phyloP scores from a whole-genome alignment of 805 yeast species.

The Yamadazyma phyllophila region DNA sequence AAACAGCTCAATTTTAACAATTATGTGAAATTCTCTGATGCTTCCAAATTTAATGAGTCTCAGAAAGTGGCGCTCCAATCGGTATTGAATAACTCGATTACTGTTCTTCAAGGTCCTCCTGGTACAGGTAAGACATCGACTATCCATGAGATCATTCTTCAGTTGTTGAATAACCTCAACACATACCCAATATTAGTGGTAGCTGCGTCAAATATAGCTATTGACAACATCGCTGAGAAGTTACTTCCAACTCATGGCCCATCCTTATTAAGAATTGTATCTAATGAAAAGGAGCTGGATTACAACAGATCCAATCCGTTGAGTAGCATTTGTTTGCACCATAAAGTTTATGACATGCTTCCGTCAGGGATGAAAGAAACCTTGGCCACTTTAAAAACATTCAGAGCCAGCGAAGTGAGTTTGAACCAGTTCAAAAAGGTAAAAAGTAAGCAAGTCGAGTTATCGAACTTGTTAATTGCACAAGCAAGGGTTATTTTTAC shows the following conservation, averaged over 20 bases:
- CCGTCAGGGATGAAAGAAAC: constrained; percentile 45
- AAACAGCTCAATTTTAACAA: constrained; percentile 58
- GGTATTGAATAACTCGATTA: constrained; percentile 48
- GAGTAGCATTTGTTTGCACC: constrained; percentile 61
- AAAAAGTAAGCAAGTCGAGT: constrained; percentile 41
- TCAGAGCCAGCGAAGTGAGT: constrained; percentile 34
- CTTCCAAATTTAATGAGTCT: constrained; percentile 50
- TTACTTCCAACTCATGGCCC: constrained; percentile 49
- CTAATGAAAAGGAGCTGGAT: constrained; percentile 60
- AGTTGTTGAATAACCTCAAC: constrained; percentile 52
- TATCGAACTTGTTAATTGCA: constrained; percentile 50
- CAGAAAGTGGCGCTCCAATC: constrained; percentile 57
- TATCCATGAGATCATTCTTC: constrained; percentile 45
- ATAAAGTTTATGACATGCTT: constrained; percentile 51
- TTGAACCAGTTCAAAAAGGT: constrained; percentile 51
- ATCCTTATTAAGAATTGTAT: constrained; percentile 56
- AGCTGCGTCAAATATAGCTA: constrained; percentile 75
- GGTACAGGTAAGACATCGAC: constrained; percentile 56
- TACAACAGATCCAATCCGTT: constrained; percentile 57
- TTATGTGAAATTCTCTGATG: constrained; percentile 47
- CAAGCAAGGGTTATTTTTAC: constrained; percentile 72
- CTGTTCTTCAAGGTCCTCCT: constrained; percentile 59
- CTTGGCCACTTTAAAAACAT: constrained; percentile 41
- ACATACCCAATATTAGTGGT: constrained; percentile 67
- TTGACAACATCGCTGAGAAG: constrained; percentile 74